A percentile compares a stretch with the other conserved stretches of the same genome.
Conservation (phyloP, 495 filamentous ascomycete genomes). For the Penicillium crystallinum region DNA sequence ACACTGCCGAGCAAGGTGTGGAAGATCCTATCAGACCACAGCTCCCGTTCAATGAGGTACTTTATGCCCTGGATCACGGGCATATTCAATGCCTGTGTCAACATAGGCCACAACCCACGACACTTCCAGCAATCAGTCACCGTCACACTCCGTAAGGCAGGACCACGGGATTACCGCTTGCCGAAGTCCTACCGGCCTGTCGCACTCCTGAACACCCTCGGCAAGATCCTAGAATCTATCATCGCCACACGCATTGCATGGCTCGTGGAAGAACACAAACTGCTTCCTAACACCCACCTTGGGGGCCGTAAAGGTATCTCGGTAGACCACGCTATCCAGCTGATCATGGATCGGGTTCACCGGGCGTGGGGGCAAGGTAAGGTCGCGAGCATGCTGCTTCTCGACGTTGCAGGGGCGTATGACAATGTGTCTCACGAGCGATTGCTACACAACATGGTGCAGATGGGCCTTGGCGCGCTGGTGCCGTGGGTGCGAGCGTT, state of each 20-base stretch:
- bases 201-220: conserved; percentile 29
- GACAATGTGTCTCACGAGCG: too few species aligned
- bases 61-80: too few species aligned
- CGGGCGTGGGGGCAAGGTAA: conserved; percentile 6
- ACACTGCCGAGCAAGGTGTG: too few species aligned
- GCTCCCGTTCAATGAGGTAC: too few species aligned
- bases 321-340: conserved; percentile 16
- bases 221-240: conserved; percentile 26
- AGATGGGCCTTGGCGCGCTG: too few species aligned
- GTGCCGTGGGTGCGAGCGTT: too few species aligned
- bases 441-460: too few species aligned
- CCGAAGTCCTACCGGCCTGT: conserved; percentile 30
- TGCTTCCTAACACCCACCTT: conserved; percentile 22
- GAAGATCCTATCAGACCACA: too few species aligned
- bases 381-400: conserved; percentile 4
- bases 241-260: conserved; percentile 19
- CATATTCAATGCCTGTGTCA: background rate
- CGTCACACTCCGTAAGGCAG: conserved; percentile 21
- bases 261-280: conserved; percentile 9
- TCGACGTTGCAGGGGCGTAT: too few species aligned
- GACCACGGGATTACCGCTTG: conserved; percentile 22
- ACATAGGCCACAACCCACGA: background rate
- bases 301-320: conserved; percentile 16
- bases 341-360: conserved; percentile 17
- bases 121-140: conserved; percentile 25